A percentile compares a stretch with the other conserved stretches of the same genome.
These are phyloP conservation scores for Cyclotella atomus DNA, from an alignment of 108 stramenopile genomes.

Conservation along the genomic window DNA sequence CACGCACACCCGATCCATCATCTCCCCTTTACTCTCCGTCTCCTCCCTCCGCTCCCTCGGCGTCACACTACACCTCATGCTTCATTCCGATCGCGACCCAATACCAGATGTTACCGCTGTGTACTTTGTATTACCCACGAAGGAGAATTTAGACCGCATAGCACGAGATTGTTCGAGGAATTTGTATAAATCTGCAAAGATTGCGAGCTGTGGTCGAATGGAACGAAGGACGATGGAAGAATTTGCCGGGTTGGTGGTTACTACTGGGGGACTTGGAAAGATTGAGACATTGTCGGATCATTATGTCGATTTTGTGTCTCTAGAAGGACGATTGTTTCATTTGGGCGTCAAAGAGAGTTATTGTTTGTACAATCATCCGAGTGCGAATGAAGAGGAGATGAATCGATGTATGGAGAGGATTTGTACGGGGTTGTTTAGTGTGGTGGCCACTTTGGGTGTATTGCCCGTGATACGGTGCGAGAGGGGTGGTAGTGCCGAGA, in stretches of 20 bases:
- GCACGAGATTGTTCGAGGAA: slow-evolving; percentile 84
- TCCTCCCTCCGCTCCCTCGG: slow-evolving; percentile 93
- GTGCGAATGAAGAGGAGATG: slow-evolving; percentile 83
- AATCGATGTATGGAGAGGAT: slow-evolving; percentile 84
- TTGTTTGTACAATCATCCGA: slow-evolving; percentile 84
- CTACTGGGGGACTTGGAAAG: slow-evolving; percentile 71
- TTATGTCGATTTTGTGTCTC: slow-evolving; percentile 93
- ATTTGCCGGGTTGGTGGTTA: slow-evolving; percentile 89
- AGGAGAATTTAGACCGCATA: slow-evolving; percentile 88
- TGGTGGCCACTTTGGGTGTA: slow-evolving; percentile 87
- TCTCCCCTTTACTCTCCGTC: slow-evolving; percentile 94
- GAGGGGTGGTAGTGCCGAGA: slow-evolving; percentile 93
- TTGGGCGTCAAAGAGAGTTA: slow-evolving; percentile 87
- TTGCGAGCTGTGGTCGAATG: slow-evolving; percentile 89
- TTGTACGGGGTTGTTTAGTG: slow-evolving; percentile 90
- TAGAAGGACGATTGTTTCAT: slow-evolving; percentile 88
- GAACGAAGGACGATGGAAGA: slow-evolving; percentile 94
- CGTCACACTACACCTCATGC: slow-evolving; percentile 95
- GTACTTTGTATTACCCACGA: slow-evolving; percentile 95
- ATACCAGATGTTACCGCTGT: slow-evolving; percentile 98
- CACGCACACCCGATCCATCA: slow-evolving; percentile 90
- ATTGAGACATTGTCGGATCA: slow-evolving; percentile 92
- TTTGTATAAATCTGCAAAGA: slow-evolving; percentile 80
- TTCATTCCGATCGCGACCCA: slow-evolving; percentile 85
- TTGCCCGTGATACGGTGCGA: slow-evolving; percentile 95